Conservation (phyloP, 2,329 filamentous ascomycete species). For the Hortaea werneckii region DNA sequence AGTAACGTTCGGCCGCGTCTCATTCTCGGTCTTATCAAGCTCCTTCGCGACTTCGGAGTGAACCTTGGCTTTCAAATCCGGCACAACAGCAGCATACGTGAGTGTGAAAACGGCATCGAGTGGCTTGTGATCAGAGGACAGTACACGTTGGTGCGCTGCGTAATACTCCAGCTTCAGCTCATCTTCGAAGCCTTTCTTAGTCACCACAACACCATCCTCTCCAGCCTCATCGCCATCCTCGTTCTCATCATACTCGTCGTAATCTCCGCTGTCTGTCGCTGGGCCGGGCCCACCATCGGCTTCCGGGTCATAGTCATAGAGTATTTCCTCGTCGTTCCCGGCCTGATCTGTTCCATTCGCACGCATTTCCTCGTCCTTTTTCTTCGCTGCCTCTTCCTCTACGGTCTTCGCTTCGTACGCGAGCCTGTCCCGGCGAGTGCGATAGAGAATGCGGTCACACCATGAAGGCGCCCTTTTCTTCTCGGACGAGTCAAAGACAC, state of each 20-base stretch:
- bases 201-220: conserved; percentile 34
- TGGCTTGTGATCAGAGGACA: conserved; percentile 94
- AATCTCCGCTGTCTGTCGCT: conserved; percentile 40
- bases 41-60: conserved; percentile 81
- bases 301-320: conserved; percentile 87
- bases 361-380: conserved; percentile 77
- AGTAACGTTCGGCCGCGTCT: conserved; percentile 60
- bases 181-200: conserved; percentile 50
- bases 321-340: conserved; percentile 65
- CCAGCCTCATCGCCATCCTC: conserved; percentile 28
- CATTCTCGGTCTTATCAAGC: conserved; percentile 84
- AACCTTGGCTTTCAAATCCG: conserved; percentile 71
- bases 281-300: conserved; percentile 40
- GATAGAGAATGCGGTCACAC: conserved; percentile 89
- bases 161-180: conserved; percentile 56
- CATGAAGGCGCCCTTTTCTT: conserved; percentile 88
- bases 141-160: conserved; percentile 75
- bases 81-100: conserved; percentile 76
- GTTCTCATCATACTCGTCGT: conserved; percentile 44
- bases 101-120: conserved; percentile 73
- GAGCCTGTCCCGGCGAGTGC: conserved; percentile 61
- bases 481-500: conserved; percentile 88
- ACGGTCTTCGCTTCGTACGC: conserved; percentile 52
- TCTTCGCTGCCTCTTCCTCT: conserved; percentile 57
- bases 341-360: conserved; percentile 64